phyloP scores from a whole-genome alignment of 495 filamentous ascomycete genomes.

The Penicillium pulvis region DNA sequence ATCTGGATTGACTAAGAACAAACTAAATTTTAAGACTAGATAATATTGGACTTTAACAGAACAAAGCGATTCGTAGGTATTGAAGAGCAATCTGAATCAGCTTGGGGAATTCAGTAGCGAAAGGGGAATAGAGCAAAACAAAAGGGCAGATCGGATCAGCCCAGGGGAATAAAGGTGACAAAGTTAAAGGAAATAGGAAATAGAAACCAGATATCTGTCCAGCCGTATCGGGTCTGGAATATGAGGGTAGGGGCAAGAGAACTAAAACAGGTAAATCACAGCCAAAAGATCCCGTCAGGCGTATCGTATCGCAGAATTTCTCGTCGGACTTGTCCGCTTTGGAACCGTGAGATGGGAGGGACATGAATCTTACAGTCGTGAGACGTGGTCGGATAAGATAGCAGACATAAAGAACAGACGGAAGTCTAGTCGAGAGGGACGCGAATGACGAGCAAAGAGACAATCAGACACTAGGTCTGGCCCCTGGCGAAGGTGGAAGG shows the following conservation, averaged over 20 bases:
- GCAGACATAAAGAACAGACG: constrained; percentile 23
- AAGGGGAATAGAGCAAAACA: constrained; percentile 37
- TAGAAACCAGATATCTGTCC: constrained; percentile 20
- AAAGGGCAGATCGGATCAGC: constrained; percentile 12
- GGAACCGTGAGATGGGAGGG: background rate
- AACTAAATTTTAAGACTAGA: constrained; percentile 5
- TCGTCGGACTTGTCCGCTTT: constrained; percentile 14
- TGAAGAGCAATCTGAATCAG: constrained; percentile 18
- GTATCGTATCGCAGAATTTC: constrained; percentile 19
- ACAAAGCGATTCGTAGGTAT: constrained; percentile 27
- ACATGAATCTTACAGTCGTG: background rate
- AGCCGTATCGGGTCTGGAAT: constrained; percentile 13
- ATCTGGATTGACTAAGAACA: background rate
- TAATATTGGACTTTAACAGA: background rate
- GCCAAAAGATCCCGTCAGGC: constrained; percentile 24
- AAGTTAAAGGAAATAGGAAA: constrained; percentile 6
- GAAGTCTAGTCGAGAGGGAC: constrained; percentile 7
- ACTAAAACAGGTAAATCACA: constrained; percentile 14
- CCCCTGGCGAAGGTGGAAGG: background rate
- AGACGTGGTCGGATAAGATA: constrained; percentile 5
- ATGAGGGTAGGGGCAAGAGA: constrained; percentile 2
- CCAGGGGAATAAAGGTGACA: background rate
- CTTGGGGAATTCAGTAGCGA: constrained; percentile 26
- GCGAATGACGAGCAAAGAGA: constrained; percentile 9
- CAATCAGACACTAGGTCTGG: background rate